A percentile compares a stretch with the other conserved stretches of the same genome.
These are phyloP conservation scores for Fennellomyces sp. DNA, from an alignment of 371 early-diverging fungal genomes.

Conservation along the genomic window DNA sequence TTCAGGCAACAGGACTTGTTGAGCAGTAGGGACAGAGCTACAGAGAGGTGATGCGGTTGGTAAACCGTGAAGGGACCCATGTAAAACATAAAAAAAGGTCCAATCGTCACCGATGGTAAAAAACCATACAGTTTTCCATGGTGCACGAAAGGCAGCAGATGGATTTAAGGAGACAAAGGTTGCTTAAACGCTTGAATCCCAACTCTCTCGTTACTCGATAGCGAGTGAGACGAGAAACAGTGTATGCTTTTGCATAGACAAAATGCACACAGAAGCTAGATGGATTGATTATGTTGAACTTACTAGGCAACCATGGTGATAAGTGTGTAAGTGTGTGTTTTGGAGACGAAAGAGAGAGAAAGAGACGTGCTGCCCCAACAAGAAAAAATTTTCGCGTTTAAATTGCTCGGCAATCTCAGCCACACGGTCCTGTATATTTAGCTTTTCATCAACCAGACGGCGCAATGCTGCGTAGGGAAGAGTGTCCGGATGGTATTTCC, in stretches of 20 bases:
- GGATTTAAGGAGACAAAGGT: constrained; percentile 6
- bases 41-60: no score
- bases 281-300: background rate
- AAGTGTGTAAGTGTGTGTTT: background rate
- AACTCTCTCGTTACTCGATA: constrained; percentile 4
- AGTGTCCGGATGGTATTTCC: no score
- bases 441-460: no score
- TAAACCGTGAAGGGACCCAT: no score
- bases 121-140: background rate
- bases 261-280: background rate
- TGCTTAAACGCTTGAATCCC: background rate
- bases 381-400: background rate
- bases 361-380: background rate
- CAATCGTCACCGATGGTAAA: background rate
- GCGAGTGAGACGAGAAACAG: background rate
- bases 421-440: background rate
- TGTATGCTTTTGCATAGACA: no score
- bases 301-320: constrained; percentile 2
- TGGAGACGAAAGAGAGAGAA: background rate
- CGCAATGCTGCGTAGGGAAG: no score
- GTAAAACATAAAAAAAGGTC: background rate
- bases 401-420: no score
- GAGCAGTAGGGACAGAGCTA: constrained; percentile 50
- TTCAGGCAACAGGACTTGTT: constrained; percentile 81
- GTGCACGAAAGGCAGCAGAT: background rate